Evolutionary conservation across 106 monocot species (phyloP), one percentile per base, ranked within the genome.

Genomic region (Alisma plantagoaquatica): DNA sequence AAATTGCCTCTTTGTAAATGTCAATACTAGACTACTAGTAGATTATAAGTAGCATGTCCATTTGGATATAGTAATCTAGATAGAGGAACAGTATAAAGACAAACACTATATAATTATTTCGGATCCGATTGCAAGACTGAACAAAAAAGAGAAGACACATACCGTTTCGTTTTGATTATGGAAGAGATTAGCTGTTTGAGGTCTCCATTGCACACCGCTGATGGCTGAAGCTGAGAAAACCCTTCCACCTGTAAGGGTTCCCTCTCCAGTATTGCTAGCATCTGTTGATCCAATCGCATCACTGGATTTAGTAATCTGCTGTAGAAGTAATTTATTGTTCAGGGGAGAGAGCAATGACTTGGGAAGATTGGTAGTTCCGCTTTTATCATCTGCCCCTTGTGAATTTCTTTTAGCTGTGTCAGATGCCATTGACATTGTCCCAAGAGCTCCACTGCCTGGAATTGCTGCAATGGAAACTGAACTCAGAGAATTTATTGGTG

Each of bases 191-290:
- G 75, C 33, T 59, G 43, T 79, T 66, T 70, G 96, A 48, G 96
- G 75, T 58, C 96, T 85, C 96, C 96, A 98, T 64, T 81, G 89
- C 41, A 60, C 66, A 42, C 77, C 89, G 66, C 68, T 54, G 43
- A 67, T 65, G 55, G 60, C 60, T 67, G 84, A 73, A 43, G 89
- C 68, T 53, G 87, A 73, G 51, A 87, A 87, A 41, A 71, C 76
- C 60, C 81, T 70, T 57, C 71, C 84, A 50, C 85, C 85, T 51
- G 72, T 53, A 41, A 68, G 33, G 24, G 76, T 23, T 46, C 59
- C 77, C 32, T 84, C 84, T 53, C 54, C 70, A 58, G 41, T 42
- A 62, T 59, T 71, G 45, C 27, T 64, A 31, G 66, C 49, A 64
- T 87, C 91, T 63, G 23, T 61, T 52, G 65, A 59, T 53, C 22